Base-by-base conservation (phyloP, 2,329 filamentous ascomycete genomes). In the Huntiella decipiens region DNA sequence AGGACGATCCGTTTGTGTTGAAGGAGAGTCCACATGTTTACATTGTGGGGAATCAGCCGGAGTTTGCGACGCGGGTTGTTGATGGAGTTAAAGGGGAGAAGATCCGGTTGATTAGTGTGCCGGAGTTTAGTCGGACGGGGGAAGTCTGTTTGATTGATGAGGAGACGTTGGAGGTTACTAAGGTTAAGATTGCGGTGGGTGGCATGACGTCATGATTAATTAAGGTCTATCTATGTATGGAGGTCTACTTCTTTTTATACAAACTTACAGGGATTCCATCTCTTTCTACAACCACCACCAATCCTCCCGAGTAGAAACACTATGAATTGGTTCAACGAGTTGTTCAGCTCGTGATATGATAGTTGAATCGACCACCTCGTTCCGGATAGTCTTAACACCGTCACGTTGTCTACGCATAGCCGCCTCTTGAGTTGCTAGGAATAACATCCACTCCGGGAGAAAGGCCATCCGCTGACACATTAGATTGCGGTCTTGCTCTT, bases 1-100 rank as follows among this genome's bases (percentile, higher is more conserved):
- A 91, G 13, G 74, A 85, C 43, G 92, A 98, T 57, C 86, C 84
- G 1, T 92, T 96, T 56, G 80, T 96, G 38, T 70, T 98, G 55
- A 74, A 79, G 52, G 66, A 77, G 13, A 93, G 84, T 51, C 91
- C 91, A 2, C 88, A 98, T 56, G 67, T 98, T 31, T 96, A 85
- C 63, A 84, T 98, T 58, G 80, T 82, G 1, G 87, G 87, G 12
- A 86, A 82, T 54, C 86, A 94, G 60, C 79, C 84, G 2, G 67
- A 68, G 44, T 93, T 92, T 59, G 77, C 74, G 44, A 87, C 80
- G 2, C 73, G 70, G 28, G 60, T 79, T 1, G 78, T 92, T 33
- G 65, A 78, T 37, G 79, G 79, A 0, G 67, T 70, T 0, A 67
- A 75, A 1, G 79, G 77, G 1, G 80, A 93, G 59, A 63, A 64